Evolutionary conservation across 2,329 filamentous ascomycete genomes (phyloP), one percentile per base, ranked within the genome.

Genomic region (Paraconiothyrium sp.): DNA sequence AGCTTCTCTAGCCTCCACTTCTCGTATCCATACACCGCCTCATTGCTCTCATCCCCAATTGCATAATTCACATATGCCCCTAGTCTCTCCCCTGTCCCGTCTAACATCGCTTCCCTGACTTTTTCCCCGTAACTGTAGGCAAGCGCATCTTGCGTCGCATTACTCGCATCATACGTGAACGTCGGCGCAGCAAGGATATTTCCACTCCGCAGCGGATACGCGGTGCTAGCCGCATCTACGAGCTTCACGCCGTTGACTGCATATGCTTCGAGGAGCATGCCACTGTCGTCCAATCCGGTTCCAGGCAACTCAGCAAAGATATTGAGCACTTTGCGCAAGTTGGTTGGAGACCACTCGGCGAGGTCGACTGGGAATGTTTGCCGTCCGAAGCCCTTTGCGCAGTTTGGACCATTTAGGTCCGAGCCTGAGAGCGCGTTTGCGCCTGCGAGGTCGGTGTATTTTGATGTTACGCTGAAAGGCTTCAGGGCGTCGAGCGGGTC

Each of bases 41-140:
- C 67, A 3, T 72, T 56, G 24, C 65, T 66, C 43, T 77, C 74
- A n/a, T 72, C 70, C 1, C 71, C 72, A 20, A 61, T 63, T 2
- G 71, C 71, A 58, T 78, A 79, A 55, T 79, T 78, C 7, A 78
- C 67, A 59, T 79, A 79, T 4, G 71, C 66, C 7, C 49, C 52
- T 22, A 65, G 34, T 2, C 48, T 57, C 39, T 60, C 58, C 0
- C 58, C 64, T 13, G 61, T 65, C 2, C 64, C 65, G 13, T 66
- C 30, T 1, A 67, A 44, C 39, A 71, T 54, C 10, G 61, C 39
- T 6, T 52, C 49, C 16, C 68, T 46, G 0, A 72, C 57, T 32
- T 60, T 47, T 2, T 64, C 59, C 22, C 63, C 61, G 49, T 65
- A 62, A 1, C 50, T 16, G 55, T 54, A 57, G 2, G 67, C 66